phyloP scores from a whole-genome alignment of 345 rosid genomes.

The Linum lewisii region DNA sequence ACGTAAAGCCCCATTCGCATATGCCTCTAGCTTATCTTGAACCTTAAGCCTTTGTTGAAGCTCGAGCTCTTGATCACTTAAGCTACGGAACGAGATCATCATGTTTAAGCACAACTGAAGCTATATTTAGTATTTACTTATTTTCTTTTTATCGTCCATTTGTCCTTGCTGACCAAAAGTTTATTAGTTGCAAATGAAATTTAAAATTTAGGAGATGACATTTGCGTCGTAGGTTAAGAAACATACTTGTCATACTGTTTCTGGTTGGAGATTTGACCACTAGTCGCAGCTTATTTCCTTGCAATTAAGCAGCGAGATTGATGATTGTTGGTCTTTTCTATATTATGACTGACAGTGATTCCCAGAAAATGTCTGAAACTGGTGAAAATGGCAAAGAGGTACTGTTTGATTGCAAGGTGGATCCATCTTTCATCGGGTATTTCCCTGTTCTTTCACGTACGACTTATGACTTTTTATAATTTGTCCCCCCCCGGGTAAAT shows the following conservation, averaged over 20 bases:
- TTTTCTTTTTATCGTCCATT: no score
- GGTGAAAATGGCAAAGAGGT: slow-evolving; percentile 29
- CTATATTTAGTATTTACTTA: no score
- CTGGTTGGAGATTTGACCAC: neutral
- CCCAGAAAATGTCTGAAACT: slow-evolving; percentile 21
- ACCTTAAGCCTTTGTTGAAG: no score
- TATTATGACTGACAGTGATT: slow-evolving; percentile 25
- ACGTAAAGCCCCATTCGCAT: no score
- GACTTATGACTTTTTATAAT: neutral
- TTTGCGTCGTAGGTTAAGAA: neutral
- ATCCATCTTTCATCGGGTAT: slow-evolving; percentile 82
- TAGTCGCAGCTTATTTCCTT: neutral
- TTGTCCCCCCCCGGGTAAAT: neutral
- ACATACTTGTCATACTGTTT: neutral
- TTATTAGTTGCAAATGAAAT: no score
- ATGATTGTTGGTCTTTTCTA: neutral
- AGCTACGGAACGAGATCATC: no score
- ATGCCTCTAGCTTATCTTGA: no score
- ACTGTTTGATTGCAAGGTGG: slow-evolving; percentile 54
- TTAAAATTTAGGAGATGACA: neutral
- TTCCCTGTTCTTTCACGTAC: slow-evolving; percentile 14
- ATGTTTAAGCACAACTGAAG: no score
- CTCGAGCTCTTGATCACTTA: no score
- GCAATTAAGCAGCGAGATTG: neutral
- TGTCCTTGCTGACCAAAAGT: neutral